These are phyloP conservation scores for Aciculosporium take DNA, from an alignment of 2,329 filamentous ascomycete species.

Conservation along the genomic window DNA sequence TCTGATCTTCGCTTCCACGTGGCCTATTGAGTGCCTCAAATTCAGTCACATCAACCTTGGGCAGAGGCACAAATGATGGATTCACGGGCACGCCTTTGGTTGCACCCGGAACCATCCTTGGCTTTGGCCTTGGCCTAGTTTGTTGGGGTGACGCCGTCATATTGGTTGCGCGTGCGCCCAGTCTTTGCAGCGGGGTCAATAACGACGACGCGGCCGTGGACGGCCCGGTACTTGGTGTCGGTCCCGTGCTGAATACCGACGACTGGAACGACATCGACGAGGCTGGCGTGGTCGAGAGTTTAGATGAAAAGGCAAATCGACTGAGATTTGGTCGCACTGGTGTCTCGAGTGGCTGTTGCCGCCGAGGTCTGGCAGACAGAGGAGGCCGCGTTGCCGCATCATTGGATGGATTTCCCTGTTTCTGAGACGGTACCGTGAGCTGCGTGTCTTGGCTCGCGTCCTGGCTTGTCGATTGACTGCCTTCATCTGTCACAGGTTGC, in stretches of 20 bases:
- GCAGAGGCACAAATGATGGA: constrained; percentile 39
- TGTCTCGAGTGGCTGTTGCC: constrained; percentile 12
- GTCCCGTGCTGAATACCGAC: constrained; percentile 21
- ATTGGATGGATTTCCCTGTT: background rate
- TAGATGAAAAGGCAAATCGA: constrained; percentile 22
- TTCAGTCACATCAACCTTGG: constrained; percentile 38
- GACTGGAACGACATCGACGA: constrained; percentile 21
- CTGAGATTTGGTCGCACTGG: constrained; percentile 18
- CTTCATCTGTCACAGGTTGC: constrained; percentile 3
- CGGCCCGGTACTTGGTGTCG: constrained; percentile 26
- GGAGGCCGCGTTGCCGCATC: constrained; percentile 16
- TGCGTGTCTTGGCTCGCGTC: constrained; percentile 1
- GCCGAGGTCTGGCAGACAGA: constrained; percentile 9
- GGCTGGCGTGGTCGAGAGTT: constrained; percentile 18
- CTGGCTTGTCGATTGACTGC: constrained; percentile 3
- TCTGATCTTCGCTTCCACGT: constrained; percentile 42
- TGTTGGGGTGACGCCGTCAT: constrained; percentile 15
- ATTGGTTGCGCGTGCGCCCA: constrained; percentile 30
- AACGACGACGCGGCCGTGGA: constrained; percentile 29
- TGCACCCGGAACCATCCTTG: constrained; percentile 13
- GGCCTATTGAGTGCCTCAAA: constrained; percentile 34
- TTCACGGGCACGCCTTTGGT: constrained; percentile 30
- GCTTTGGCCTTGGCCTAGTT: constrained; percentile 14
- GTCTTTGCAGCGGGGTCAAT: constrained; percentile 39
- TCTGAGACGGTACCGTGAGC: background rate